These are phyloP conservation scores for Gossypium schwendimanii DNA, from an alignment of 441 rosid species.

Conservation along the genomic window DNA sequence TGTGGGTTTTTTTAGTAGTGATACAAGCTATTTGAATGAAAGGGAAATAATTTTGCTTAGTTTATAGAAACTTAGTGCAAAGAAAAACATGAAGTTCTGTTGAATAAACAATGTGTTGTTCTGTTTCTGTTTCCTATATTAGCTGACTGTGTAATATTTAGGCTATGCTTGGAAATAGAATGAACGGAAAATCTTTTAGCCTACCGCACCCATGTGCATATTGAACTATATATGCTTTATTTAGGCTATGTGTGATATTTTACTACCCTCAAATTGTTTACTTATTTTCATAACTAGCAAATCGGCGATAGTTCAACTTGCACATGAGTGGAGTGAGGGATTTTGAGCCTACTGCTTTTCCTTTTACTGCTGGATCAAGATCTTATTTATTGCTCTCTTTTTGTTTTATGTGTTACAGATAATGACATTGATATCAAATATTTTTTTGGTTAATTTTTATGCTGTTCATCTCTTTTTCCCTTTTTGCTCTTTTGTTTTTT, in stretches of 20 bases:
- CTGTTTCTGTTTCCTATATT: neutral
- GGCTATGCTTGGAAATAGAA: neutral
- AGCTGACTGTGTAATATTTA: neutral
- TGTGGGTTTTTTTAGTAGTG: neutral
- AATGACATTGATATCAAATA: neutral
- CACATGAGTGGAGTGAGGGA: neutral
- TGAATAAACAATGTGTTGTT: neutral
- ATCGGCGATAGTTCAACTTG: neutral
- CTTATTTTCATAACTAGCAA: neutral
- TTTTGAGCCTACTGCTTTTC: neutral
- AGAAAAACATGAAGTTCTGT: slow-evolving; percentile 3
- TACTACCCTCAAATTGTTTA: neutral
- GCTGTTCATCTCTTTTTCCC: neutral
- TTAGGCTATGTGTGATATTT: no score
- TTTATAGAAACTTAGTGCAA: slow-evolving; percentile 1
- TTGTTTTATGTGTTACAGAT: neutral
- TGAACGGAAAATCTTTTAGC: neutral
- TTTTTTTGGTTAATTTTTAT: neutral
- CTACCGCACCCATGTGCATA: no score
- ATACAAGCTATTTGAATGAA: neutral
- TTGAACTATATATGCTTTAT: no score
- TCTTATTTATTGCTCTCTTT: neutral
- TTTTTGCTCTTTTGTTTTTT: neutral
- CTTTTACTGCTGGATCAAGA: neutral
- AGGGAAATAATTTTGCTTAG: neutral